Conservation (phyloP, 2,329 filamentous ascomycete genomes). For the Magnaporthiopsis rhizophila region DNA sequence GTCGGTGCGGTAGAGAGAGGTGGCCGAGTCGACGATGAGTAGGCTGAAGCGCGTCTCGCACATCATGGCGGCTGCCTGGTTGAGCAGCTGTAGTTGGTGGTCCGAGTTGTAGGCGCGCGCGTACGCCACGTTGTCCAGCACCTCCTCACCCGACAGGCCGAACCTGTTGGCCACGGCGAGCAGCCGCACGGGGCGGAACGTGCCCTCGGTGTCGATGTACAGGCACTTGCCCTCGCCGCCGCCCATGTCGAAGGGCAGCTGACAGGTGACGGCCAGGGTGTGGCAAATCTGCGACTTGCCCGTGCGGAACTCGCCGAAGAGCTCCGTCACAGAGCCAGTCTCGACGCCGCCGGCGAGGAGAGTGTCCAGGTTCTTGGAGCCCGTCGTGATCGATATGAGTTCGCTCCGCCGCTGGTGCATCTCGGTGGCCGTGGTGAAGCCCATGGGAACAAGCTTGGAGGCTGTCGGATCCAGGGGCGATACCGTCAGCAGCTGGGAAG, state of each 20-base stretch:
- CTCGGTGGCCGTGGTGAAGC: conserved; percentile 96
- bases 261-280: conserved; percentile 95
- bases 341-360: conserved; percentile 90
- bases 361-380: conserved; percentile 95
- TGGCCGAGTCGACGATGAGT: conserved; percentile 92
- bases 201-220: conserved; percentile 97
- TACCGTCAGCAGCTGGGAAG: not conserved
- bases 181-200: conserved; percentile 85
- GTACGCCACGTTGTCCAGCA: conserved; percentile 96
- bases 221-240: conserved; percentile 97
- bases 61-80: conserved; percentile 98
- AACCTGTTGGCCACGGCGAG: conserved; percentile 90
- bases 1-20: conserved; percentile 89
- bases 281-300: conserved; percentile 99
- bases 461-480: conserved; percentile 39
- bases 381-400: conserved; percentile 95
- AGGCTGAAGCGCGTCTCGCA: conserved; percentile 96
- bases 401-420: conserved; percentile 97
- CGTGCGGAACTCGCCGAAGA: conserved; percentile 96
- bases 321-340: conserved; percentile 94
- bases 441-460: conserved; percentile 95
- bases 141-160: conserved; percentile 91
- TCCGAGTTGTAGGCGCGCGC: conserved; percentile 98
- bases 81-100: conserved; percentile 89
- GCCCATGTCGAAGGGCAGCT: conserved; percentile 97